Evolutionary conservation across 208 protist species (phyloP).

Genomic region (Trypanosoma boissoni): DNA sequence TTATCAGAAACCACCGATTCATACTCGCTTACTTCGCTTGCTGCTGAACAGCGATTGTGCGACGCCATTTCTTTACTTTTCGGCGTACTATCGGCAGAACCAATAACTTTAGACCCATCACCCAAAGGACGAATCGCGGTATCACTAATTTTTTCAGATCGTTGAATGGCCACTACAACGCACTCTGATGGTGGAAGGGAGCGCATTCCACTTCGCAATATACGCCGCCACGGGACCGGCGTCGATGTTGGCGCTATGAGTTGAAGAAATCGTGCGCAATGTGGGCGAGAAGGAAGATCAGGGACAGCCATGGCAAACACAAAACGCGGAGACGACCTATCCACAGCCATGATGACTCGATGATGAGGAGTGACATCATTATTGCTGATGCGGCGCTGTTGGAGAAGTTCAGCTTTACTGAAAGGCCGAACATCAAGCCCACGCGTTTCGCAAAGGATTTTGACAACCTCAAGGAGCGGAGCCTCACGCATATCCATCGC

Average conservation of each 20-base stretch:
- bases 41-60: too few relatives aligned
- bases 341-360: constrained; percentile 47
- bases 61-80: too few relatives aligned
- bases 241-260: constrained; percentile 26
- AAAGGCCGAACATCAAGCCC: constrained; percentile 35
- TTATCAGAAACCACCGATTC: too few relatives aligned
- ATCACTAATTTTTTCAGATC: background rate
- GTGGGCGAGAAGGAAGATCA: background rate
- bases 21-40: too few relatives aligned
- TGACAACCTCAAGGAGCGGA: constrained; percentile 46
- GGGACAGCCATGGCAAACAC: constrained; percentile 29
- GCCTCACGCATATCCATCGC: constrained; percentile 40
- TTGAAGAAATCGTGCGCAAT: constrained; percentile 5
- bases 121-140: background rate
- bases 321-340: constrained; percentile 47
- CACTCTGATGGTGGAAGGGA: constrained; percentile 20
- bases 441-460: constrained; percentile 32
- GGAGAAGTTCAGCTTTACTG: constrained; percentile 28
- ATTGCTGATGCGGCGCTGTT: constrained; percentile 31
- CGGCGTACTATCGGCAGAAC: too few relatives aligned
- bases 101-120: background rate
- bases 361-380: constrained; percentile 37
- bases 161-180: constrained; percentile 19
- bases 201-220: background rate
- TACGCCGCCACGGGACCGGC: constrained; percentile 30